These are phyloP conservation scores for Plenodomus biglobosus DNA, from an alignment of 2,329 filamentous ascomycete species.

Conservation along the genomic window DNA sequence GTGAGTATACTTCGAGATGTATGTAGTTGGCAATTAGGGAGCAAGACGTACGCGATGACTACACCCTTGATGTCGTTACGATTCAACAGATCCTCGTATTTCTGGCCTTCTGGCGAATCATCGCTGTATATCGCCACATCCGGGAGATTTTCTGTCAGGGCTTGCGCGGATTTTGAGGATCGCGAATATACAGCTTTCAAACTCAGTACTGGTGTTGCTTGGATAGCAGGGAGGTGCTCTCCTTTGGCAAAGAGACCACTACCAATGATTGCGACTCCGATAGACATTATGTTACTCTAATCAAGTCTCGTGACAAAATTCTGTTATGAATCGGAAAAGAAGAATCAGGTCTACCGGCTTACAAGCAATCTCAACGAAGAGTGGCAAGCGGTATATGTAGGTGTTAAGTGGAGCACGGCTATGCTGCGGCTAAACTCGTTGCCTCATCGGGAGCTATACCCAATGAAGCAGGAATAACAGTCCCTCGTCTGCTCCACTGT, in stretches of 20 bases:
- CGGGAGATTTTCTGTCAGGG: slow-evolving; percentile 39
- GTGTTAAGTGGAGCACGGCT: no score
- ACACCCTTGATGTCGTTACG: slow-evolving; percentile 59
- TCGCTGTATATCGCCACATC: slow-evolving; percentile 61
- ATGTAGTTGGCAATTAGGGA: not conserved
- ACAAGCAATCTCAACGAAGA: not conserved
- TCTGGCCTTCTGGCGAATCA: slow-evolving; percentile 50
- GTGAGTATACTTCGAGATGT: no score
- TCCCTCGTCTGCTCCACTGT: slow-evolving; percentile 4
- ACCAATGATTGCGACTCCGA: slow-evolving; percentile 63
- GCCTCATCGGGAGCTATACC: slow-evolving; percentile 18
- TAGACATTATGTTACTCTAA: slow-evolving; percentile 20
- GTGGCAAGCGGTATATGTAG: not conserved
- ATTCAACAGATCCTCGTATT: slow-evolving; percentile 55
- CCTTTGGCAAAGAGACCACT: slow-evolving; percentile 64
- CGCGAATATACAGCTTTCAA: slow-evolving; percentile 70
- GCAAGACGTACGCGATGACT: slow-evolving; percentile 52
- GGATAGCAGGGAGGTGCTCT: slow-evolving; percentile 64
- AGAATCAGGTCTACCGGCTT: not conserved
- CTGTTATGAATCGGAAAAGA: not conserved
- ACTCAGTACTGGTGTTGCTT: slow-evolving; percentile 53
- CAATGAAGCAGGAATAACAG: slow-evolving; percentile 14
- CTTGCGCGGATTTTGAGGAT: slow-evolving; percentile 59
- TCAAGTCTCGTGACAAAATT: not conserved
- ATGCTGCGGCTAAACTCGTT: slow-evolving; percentile 23